phyloP scores from a whole-genome alignment of 1,284 basidiomycete species.

The Sparassis latifolia region DNA sequence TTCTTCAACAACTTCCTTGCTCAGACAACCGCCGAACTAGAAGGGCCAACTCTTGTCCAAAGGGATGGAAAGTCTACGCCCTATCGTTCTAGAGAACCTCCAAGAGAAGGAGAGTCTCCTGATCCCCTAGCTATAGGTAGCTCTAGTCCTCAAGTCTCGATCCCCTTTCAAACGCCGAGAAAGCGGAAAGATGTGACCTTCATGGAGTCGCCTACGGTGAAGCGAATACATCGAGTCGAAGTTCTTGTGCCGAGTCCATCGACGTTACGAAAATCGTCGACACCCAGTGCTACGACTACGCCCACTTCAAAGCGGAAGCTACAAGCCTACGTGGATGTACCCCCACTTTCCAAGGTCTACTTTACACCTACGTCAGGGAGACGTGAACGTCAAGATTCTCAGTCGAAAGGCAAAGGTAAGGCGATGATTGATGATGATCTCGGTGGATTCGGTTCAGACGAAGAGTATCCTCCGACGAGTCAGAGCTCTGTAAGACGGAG shows the following conservation, averaged over 20 bases:
- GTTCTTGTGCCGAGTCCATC: background rate
- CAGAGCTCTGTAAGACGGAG: slow-evolving; percentile 16
- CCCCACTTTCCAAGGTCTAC: slow-evolving; percentile 37
- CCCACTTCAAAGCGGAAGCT: slow-evolving; percentile 22
- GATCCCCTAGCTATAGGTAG: slow-evolving; percentile 41
- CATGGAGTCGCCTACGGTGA: slow-evolving; percentile 26
- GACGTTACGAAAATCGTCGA: background rate
- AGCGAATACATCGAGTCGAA: slow-evolving; percentile 20
- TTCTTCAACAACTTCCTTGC: slow-evolving; percentile 62
- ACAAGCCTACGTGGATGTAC: slow-evolving; percentile 55
- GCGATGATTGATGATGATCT: slow-evolving; percentile 43
- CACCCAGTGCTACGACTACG: background rate
- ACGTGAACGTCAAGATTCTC: slow-evolving; percentile 20
- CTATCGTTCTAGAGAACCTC: slow-evolving; percentile 1
- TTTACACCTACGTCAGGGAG: slow-evolving; percentile 35
- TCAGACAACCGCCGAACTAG: slow-evolving; percentile 37
- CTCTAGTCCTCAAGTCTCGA: slow-evolving; percentile 13
- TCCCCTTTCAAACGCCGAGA: slow-evolving; percentile 37
- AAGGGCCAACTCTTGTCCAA: slow-evolving; percentile 8
- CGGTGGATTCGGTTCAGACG: slow-evolving; percentile 55
- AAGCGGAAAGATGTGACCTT: slow-evolving; percentile 43
- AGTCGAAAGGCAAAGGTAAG: slow-evolving; percentile 18
- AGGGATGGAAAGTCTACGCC: slow-evolving; percentile 6
- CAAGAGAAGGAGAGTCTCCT: slow-evolving; percentile 28
- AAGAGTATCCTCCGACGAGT: slow-evolving; percentile 27